Percentiles rank a stretch among this genome's conserved stretches.
Evolutionary conservation across 129 eudicot species (phyloP).

Genomic region (carrot (Daucus carota)): DH1_v3.0 NC_030386.2:39740501-39741000

Average conservation of each 20-base stretch:
- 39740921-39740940: conserved; percentile 91
- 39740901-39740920: conserved; percentile 75
- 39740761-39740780: neutral
- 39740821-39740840: neutral
- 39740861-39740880: conserved; percentile 89
- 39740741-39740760: conserved; percentile 86
- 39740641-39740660: conserved; percentile 56
- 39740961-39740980: conserved; percentile 82
- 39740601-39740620: conserved; percentile 59
- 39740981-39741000: conserved; percentile 78
- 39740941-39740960: conserved; percentile 67
- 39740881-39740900: conserved; percentile 79
- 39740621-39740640: conserved; percentile 49
- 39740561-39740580: neutral
- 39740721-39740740: conserved; percentile 90
- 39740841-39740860: neutral
- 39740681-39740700: conserved; percentile 89
- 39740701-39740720: conserved; percentile 88
- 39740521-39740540: neutral
- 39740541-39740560: neutral
- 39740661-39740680: conserved; percentile 74
- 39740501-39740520: neutral
- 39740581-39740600: neutral
- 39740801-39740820: neutral
- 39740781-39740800: neutral